phyloP scores from a whole-genome alignment of 2,329 filamentous ascomycete species.

The Chaetomiaceae sp. region DNA sequence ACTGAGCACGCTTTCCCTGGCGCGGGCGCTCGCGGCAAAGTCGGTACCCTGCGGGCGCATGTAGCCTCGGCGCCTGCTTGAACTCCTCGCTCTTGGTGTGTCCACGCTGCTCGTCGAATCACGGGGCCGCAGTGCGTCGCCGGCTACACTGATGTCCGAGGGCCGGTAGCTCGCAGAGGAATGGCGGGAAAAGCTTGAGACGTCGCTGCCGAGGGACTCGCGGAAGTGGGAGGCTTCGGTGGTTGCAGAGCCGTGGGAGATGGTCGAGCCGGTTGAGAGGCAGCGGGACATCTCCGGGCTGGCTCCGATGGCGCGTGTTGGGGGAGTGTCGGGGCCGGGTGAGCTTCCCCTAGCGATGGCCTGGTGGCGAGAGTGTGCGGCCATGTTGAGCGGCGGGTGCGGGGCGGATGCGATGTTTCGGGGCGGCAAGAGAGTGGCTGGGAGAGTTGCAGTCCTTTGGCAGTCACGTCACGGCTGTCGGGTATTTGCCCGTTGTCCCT shows the following conservation, averaged over 20 bases:
- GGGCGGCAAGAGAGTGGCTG: neutral
- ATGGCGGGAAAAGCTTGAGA: constrained; percentile 52
- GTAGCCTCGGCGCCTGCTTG: constrained; percentile 66
- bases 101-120: constrained; percentile 42
- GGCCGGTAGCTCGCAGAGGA: constrained; percentile 56
- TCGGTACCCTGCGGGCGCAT: constrained; percentile 81
- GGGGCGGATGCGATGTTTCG: too few species aligned
- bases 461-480: too few species aligned
- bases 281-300: constrained; percentile 57
- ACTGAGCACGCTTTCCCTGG: constrained; percentile 91
- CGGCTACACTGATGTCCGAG: constrained; percentile 38
- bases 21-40: constrained; percentile 85
- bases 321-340: constrained; percentile 59
- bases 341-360: constrained; percentile 49
- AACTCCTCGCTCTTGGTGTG: constrained; percentile 18
- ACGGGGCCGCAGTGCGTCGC: constrained; percentile 33
- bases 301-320: constrained; percentile 57
- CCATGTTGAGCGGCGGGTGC: constrained; percentile 30
- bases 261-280: constrained; percentile 57
- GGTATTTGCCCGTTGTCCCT: too few species aligned
- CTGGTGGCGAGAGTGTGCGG: constrained; percentile 31
- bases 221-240: constrained; percentile 43
- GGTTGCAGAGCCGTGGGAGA: constrained; percentile 49
- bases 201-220: constrained; percentile 51
- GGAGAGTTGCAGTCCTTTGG: neutral